Evolutionary conservation across 2,329 filamentous ascomycete genomes (phyloP), one percentile per base, ranked within the genome.

Genomic region (Tolypocladium tropicale): DNA sequence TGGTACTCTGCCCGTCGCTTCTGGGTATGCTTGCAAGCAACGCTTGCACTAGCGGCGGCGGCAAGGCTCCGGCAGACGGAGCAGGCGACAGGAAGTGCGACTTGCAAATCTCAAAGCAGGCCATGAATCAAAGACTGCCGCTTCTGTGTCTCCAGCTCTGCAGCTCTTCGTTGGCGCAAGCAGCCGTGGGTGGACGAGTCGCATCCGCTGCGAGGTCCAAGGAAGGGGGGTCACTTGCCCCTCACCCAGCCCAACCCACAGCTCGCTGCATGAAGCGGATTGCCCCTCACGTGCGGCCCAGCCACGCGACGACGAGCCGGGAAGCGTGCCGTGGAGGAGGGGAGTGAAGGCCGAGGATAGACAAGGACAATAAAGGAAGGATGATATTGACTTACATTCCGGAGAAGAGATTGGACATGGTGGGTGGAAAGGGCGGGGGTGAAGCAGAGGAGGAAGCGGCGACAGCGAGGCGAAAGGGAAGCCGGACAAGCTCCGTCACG

Each of bases 401-500:
- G 65, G 79, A 82, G 68, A 83, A 82, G 64, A 83, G 72, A 72
- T 81, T 82, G 64, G 80, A 82, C 79, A 82, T 83, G 67, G 64
- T 73, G 63, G 37, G 51, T 51, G 52, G 37, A 58, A 55, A 50
- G 51, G 57, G 53, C 53, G 58, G 56, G 55, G 55, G 50, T 53
- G 34, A 54, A 51, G 49, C 41, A 16, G 32, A 9, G 9, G 39
- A 53, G 18, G 34, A 41, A 18, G 32, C 21, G 55, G 30, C 33
- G 54, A 46, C 41, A 53, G 32, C 33, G 37, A 60, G 30, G 57
- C 34, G 32, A 48, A 59, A 28, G 36, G 32, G 37, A 52, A 48
- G 36, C 55, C 18, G 34, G 53, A 43, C 33, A 51, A 39, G 25
- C 43, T 56, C 54, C 57, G 59, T 53, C 50, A 56, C 51, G 55